Conservation (phyloP, 2,329 filamentous ascomycete species). For the Fusarium sp. region DNA sequence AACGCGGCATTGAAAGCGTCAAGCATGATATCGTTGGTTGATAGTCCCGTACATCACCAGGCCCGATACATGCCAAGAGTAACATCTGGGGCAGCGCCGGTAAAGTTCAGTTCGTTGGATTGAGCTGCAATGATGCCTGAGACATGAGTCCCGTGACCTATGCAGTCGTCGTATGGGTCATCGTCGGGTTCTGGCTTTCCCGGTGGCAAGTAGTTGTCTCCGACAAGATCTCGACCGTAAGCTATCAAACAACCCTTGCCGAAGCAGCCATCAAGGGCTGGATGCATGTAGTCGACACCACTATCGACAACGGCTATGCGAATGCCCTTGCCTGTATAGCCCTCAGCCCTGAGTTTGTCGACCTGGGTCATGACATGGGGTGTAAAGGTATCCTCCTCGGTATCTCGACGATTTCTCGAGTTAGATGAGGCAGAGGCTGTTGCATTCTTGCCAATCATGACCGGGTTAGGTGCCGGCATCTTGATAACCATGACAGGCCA, state of each 20-base stretch:
- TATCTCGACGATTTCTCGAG: not conserved
- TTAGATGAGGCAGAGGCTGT: not conserved
- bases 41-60: not conserved
- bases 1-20: constrained; percentile 68
- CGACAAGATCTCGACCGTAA: constrained; percentile 66
- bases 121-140: constrained; percentile 62
- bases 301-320: constrained; percentile 63
- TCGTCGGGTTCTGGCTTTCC: constrained; percentile 52
- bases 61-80: constrained; percentile 63
- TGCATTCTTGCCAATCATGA: not conserved
- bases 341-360: constrained; percentile 59
- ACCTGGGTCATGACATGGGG: constrained; percentile 66
- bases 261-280: constrained; percentile 71
- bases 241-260: constrained; percentile 67
- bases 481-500: not conserved
- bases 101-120: constrained; percentile 60
- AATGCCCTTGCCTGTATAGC: constrained; percentile 60
- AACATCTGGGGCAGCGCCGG: constrained; percentile 66
- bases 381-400: not conserved
- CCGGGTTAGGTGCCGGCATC: not conserved
- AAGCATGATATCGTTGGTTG: constrained; percentile 64
- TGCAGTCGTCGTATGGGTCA: constrained; percentile 60
- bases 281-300: constrained; percentile 71
- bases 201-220: constrained; percentile 51
- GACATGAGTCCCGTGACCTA: constrained; percentile 62